Evolutionary conservation across 495 filamentous ascomycete species (phyloP).

Genomic region (Evansstolkia leycettana): DNA sequence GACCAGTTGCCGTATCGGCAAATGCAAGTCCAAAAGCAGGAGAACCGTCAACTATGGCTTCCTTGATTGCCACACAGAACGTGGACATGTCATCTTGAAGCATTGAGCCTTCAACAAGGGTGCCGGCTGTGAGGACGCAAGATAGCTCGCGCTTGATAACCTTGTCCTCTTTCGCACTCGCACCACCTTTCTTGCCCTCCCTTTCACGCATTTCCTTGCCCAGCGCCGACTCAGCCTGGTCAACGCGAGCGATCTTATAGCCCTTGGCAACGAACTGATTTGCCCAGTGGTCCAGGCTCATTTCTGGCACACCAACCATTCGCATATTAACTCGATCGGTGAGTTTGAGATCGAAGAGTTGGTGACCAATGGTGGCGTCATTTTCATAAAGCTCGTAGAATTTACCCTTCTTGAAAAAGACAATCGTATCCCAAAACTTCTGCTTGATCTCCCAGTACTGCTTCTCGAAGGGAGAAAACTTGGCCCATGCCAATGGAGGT

Average conservation of each 20-base stretch:
- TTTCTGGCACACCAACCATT: conserved; percentile 91
- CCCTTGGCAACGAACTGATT: conserved; percentile 92
- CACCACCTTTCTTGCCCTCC: conserved; percentile 42
- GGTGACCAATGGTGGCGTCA: conserved; percentile 93
- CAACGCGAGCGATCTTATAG: conserved; percentile 91
- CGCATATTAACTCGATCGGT: conserved; percentile 99
- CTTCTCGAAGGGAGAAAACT: conserved; percentile 90
- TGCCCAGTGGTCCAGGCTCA: conserved; percentile 81
- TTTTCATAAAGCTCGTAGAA: conserved; percentile 99
- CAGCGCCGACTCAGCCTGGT: conserved; percentile 89
- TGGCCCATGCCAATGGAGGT: conserved; percentile 58
- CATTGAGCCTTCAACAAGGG: conserved; percentile 91
- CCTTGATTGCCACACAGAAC: conserved; percentile 94
- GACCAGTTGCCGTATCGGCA: conserved; percentile 90
- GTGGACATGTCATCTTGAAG: conserved; percentile 96
- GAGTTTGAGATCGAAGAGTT: conserved; percentile 94
- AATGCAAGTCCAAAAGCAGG: conserved; percentile 88
- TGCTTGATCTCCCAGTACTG: conserved; percentile 99
- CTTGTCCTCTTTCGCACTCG: conserved; percentile 63
- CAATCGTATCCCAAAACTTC: conserved; percentile 92
- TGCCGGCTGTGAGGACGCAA: conserved; percentile 83
- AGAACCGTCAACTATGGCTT: conserved; percentile 59
- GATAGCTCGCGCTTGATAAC: conserved; percentile 85
- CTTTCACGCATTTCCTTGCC: conserved; percentile 97
- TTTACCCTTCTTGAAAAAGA: conserved; percentile 99